Conservation (phyloP, 2,329 filamentous ascomycete species). For the Penicillium sp. region DNA sequence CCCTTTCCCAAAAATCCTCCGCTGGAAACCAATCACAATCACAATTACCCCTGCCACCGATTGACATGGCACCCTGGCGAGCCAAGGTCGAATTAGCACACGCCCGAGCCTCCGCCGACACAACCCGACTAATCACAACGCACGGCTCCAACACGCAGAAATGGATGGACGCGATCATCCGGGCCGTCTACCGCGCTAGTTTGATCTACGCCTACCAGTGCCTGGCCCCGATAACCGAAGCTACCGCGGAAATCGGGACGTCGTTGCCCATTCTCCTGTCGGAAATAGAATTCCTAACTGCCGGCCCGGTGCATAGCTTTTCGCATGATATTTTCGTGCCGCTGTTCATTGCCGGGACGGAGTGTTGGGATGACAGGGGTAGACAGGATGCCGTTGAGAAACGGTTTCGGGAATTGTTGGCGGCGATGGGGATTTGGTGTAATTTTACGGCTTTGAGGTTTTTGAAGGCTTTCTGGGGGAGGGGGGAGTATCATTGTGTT, state of each 20-base stretch:
- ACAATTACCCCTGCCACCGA: not conserved
- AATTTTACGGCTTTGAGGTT: constrained; percentile 27
- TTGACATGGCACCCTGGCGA: constrained; percentile 18
- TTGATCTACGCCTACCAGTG: constrained; percentile 32
- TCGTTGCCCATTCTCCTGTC: not conserved
- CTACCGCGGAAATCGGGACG: not conserved
- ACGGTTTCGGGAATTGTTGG: constrained; percentile 17
- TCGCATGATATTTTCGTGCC: constrained; percentile 35
- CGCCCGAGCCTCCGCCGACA: constrained; percentile 14
- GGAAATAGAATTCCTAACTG: constrained; percentile 14
- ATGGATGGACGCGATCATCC: constrained; percentile 18
- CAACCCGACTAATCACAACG: constrained; percentile 8
- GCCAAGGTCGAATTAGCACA: constrained; percentile 20
- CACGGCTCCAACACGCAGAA: constrained; percentile 13
- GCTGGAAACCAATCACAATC: not conserved
- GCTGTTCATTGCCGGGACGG: constrained; percentile 30
- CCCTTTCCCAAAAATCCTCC: not conserved
- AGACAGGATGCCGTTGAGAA: constrained; percentile 11
- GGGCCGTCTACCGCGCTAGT: constrained; percentile 26
- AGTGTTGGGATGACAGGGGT: constrained; percentile 17
- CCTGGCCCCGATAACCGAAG: constrained; percentile 14
- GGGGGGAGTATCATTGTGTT: constrained; percentile 22
- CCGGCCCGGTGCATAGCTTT: constrained; percentile 19
- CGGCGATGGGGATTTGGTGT: constrained; percentile 24
- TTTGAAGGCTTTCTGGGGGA: constrained; percentile 28